These are phyloP conservation scores for Ustilago xerochloae DNA, from an alignment of 1,284 basidiomycete genomes.

Conservation along the genomic window DNA sequence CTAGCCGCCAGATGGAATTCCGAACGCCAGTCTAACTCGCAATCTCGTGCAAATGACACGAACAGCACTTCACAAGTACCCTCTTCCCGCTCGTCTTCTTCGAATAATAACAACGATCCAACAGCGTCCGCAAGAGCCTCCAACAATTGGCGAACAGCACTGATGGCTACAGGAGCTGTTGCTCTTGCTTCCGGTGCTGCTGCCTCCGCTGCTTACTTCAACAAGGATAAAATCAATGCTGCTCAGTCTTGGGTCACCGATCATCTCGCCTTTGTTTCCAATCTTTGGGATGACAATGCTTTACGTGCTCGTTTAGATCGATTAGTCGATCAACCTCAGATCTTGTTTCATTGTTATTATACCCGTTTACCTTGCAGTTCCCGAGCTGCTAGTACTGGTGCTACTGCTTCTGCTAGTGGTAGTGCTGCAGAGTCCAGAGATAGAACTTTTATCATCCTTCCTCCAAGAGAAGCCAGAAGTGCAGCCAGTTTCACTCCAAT, in stretches of 20 bases:
- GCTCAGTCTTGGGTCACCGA: conserved; percentile 77
- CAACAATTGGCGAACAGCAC: conserved; percentile 31
- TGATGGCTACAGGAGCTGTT: conserved; percentile 72
- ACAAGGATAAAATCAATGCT: conserved; percentile 73
- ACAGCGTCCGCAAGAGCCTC: conserved; percentile 14
- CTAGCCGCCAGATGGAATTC: conserved; percentile 70
- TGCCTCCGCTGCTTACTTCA: conserved; percentile 74
- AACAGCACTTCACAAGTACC: conserved; percentile 36
- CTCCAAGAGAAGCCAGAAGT: conserved; percentile 25
- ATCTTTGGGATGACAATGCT: conserved; percentile 82
- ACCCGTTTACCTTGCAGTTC: conserved; percentile 47
- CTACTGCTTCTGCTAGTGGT: too few species aligned
- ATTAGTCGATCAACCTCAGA: conserved; percentile 47
- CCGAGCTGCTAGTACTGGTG: conserved; percentile 29
- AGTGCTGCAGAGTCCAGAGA: conserved; percentile 10
- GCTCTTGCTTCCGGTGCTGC: conserved; percentile 81
- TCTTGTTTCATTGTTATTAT: conserved; percentile 70
- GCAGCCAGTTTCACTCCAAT: conserved; percentile 49
- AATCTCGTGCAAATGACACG: conserved; percentile 22
- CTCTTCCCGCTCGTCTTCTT: conserved; percentile 34
- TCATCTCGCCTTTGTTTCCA: conserved; percentile 89
- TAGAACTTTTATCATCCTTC: conserved; percentile 64
- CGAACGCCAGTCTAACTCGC: conserved; percentile 34
- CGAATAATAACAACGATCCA: conserved; percentile 1
- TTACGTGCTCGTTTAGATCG: conserved; percentile 73